Base-by-base conservation (phyloP, 2,329 filamentous ascomycete genomes). In the Fusarium stilboides region DNA sequence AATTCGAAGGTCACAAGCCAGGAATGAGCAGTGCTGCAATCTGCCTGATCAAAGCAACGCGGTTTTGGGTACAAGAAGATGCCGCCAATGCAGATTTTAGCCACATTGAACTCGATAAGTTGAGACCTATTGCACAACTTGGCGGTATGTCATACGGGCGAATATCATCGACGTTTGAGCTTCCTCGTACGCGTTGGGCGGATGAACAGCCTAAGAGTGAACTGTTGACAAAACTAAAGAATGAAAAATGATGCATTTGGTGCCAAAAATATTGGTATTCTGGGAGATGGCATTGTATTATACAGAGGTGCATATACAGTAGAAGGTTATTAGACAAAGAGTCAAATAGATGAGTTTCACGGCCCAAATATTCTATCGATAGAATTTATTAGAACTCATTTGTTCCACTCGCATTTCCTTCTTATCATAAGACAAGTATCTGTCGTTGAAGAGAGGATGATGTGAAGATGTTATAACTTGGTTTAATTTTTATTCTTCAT, bases 61-160 rank as follows among this genome's bases (percentile, higher is more conserved):
- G 91, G 26, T 97, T 98, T 76, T 98, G 94, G 94, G 94, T 90
- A 2, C 83, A 94, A 51, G 93, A 97, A 77, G 94, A 98, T 80
- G 94, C 94, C 4, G 83, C 97, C 60, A 93, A 97, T 74, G 88
- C 92, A 74, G 90, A 94, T 13, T 86, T 85, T 74, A 93, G 89
- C 70, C 75, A 92, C 34, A 84, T 98, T 59, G 92, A 96, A 78
- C 88, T 93, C 10, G 86, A 91, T 81, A 85, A 97, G 8, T 80
- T 98, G 52, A 88, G 88, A 60, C 94, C 95, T 0, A 86, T 97
- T n/a, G 89, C 88, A 64, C 88, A 95, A 31, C 75, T 98, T 19
- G 95, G 95, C 15, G 95, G 95, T 1, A 97, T 98, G 73, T 91
- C 91, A 0, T 98, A 97, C 76, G 91, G 87, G 1, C 86, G 94